Conservation (phyloP, 1,284 basidiomycete genomes). For the Fomitopsis pinicola region DNA sequence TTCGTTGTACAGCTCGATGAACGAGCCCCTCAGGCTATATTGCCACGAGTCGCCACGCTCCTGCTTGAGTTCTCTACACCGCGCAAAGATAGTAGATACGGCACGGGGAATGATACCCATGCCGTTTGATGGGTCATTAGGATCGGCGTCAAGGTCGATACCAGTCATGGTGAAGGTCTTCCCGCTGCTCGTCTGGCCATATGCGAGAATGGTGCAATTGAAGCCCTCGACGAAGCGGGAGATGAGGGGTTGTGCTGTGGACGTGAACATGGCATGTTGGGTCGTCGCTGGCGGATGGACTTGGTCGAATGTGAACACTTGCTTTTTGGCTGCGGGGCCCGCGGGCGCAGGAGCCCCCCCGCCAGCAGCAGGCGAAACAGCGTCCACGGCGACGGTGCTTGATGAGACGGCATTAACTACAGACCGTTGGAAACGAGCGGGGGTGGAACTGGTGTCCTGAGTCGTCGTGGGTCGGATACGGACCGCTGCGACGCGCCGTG, state of each 20-base stretch:
- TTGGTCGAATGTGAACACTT: conserved; percentile 90
- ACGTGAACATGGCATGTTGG: conserved; percentile 82
- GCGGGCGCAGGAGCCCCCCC: conserved; percentile 48
- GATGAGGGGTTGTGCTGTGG: conserved; percentile 82
- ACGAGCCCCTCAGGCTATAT: conserved; percentile 78
- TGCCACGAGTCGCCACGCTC: conserved; percentile 71
- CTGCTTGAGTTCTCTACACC: conserved; percentile 72
- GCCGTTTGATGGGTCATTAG: conserved; percentile 66
- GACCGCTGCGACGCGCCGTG: conserved; percentile 47
- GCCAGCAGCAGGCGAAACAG: conserved; percentile 40
- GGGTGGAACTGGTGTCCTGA: conserved; percentile 82
- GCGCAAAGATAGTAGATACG: conserved; percentile 85
- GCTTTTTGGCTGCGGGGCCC: conserved; percentile 66
- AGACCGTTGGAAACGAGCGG: conserved; percentile 88
- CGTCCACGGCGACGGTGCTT: conserved; percentile 75
- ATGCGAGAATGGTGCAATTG: conserved; percentile 97
- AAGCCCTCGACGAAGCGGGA: conserved; percentile 93
- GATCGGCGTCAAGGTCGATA: conserved; percentile 79
- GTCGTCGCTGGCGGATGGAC: conserved; percentile 82
- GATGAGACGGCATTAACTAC: conserved; percentile 74
- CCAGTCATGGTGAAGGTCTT: conserved; percentile 99
- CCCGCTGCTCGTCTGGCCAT: conserved; percentile 96
- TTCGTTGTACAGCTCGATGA: conserved; percentile 98
- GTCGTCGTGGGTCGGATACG: conserved; percentile 87
- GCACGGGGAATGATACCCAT: conserved; percentile 97